These are phyloP conservation scores for Dujonia santamariae DNA, from an alignment of 1,139 yeast species.

Conservation along the genomic window DNA sequence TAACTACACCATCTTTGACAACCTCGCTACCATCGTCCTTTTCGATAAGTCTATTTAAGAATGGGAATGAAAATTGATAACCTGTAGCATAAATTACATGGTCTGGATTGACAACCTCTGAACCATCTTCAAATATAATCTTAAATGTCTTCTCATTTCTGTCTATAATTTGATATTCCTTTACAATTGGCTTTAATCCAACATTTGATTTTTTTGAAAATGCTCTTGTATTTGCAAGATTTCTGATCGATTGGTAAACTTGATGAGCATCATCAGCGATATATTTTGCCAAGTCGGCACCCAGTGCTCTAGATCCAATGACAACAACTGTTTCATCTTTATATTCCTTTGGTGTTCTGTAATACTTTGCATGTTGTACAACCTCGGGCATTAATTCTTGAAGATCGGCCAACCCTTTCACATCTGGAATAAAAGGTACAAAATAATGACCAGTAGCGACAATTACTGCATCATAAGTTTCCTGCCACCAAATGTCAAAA, in stretches of 20 bases:
- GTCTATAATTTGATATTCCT: constrained; percentile 12
- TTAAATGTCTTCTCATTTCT: constrained; percentile 12
- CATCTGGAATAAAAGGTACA: constrained; percentile 31
- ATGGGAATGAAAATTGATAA: constrained; percentile 42
- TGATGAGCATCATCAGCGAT: constrained; percentile 20
- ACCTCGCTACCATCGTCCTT: constrained; percentile 13
- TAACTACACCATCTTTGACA: constrained; percentile 27
- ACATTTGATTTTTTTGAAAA: constrained; percentile 19
- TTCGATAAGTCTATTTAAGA: constrained; percentile 26
- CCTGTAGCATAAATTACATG: constrained; percentile 44
- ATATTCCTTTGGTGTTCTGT: constrained; percentile 24
- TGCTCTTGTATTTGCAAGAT: constrained; percentile 13
- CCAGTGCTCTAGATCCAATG: constrained; percentile 45
- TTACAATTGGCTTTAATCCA: constrained; percentile 22
- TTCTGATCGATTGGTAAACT: constrained; percentile 30
- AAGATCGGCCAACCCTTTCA: constrained; percentile 36
- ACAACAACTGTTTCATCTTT: constrained; percentile 31
- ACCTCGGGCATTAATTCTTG: constrained; percentile 23
- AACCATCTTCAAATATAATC: constrained; percentile 29
- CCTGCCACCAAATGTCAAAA: constrained; percentile 22
- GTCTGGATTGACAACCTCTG: constrained; percentile 27
- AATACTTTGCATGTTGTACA: constrained; percentile 43
- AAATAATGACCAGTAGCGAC: constrained; percentile 35
- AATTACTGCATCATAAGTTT: constrained; percentile 25
- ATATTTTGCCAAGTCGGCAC: constrained; percentile 35